Percentiles rank a stretch among this genome's conserved stretches.
Evolutionary conservation across 345 rosid species (phyloP).

Genomic region (Brassica napus): Da-Ae NC_063446.1:21177501-21178000

Average conservation of each 20-base stretch:
- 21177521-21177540: not conserved
- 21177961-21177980: too few relatives aligned
- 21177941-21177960: not conserved
- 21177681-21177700: not conserved
- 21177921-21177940: not conserved
- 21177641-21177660: not conserved
- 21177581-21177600: not conserved
- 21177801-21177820: not conserved
- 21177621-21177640: not conserved
- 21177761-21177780: not conserved
- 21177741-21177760: not conserved
- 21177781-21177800: not conserved
- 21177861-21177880: not conserved
- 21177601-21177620: not conserved
- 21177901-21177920: not conserved
- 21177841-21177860: not conserved
- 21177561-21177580: not conserved
- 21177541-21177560: not conserved
- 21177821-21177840: not conserved
- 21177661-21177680: conserved; percentile 5
- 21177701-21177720: not conserved
- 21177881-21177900: not conserved
- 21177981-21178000: too few relatives aligned
- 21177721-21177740: not conserved
- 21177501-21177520: not conserved